phyloP scores from a whole-genome alignment of 306 rosid species.

The Hylodesmum podocarpum region DNA sequence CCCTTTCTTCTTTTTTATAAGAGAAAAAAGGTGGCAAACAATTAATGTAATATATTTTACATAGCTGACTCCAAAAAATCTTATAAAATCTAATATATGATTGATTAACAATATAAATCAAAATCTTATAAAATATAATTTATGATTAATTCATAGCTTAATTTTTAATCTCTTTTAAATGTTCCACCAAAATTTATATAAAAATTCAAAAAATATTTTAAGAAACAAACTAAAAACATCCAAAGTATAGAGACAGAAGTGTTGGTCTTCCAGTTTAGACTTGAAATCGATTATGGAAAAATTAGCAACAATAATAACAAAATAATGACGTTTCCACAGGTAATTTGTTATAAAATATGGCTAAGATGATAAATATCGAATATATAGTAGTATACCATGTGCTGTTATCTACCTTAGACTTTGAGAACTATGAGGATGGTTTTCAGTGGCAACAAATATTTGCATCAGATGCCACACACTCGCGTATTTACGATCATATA shows the following conservation, averaged over 20 bases:
- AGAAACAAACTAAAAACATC: not conserved
- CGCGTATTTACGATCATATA: slow-evolving; percentile 13
- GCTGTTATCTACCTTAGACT: not conserved
- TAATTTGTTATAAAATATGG: not conserved
- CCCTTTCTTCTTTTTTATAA: too few relatives aligned
- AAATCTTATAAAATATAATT: too few relatives aligned
- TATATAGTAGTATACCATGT: slow-evolving; percentile 22
- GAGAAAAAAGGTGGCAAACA: too few relatives aligned
- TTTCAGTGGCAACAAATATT: slow-evolving; percentile 10
- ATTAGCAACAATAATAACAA: not conserved
- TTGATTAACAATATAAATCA: too few relatives aligned
- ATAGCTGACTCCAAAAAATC: too few relatives aligned
- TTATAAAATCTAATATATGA: too few relatives aligned
- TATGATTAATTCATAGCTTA: too few relatives aligned
- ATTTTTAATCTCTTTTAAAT: too few relatives aligned
- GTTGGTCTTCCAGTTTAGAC: not conserved
- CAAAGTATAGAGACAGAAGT: not conserved
- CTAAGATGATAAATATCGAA: not conserved
- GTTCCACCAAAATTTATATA: not conserved
- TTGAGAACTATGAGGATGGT: not conserved
- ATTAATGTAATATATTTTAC: too few relatives aligned
- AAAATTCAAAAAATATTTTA: not conserved
- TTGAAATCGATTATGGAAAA: not conserved
- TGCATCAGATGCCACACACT: slow-evolving; percentile 28
- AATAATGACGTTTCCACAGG: not conserved